Percentiles rank a stretch among this genome's conserved stretches.
These are phyloP conservation scores for Lasiodiplodia citricola DNA, from an alignment of 2,329 filamentous ascomycete genomes.

Conservation along the genomic window DNA sequence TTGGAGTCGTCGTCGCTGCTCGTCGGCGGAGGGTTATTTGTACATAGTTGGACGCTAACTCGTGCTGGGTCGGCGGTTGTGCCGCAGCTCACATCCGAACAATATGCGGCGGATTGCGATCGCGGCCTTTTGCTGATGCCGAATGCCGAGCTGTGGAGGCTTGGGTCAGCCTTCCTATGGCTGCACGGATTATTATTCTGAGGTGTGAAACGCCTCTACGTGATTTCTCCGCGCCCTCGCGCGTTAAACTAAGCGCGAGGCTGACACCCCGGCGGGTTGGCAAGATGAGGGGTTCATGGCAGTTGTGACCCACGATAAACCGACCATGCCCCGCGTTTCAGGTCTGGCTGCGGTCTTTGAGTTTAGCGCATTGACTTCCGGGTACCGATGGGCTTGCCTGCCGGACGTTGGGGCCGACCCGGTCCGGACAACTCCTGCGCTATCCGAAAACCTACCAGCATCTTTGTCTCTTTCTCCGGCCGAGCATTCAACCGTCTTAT, in stretches of 20 bases:
- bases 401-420: neutral
- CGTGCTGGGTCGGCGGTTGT: neutral
- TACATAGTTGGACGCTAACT: too few relatives aligned
- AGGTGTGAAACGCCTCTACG: too few relatives aligned
- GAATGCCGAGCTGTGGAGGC: constrained; percentile 7
- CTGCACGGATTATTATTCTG: neutral
- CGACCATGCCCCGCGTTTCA: neutral
- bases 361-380: too few relatives aligned
- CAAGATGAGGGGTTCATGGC: neutral
- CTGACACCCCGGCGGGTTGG: neutral
- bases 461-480: too few relatives aligned
- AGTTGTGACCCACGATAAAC: neutral
- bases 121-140: neutral
- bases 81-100: neutral
- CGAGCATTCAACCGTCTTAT: too few relatives aligned
- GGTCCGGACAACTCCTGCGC: neutral
- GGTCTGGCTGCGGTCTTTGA: neutral
- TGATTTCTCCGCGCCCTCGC: neutral
- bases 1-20: neutral
- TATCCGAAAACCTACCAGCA: neutral
- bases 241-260: neutral
- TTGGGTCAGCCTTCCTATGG: neutral
- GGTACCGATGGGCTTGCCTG: too few relatives aligned
- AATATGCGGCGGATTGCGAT: neutral
- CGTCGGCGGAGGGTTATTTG: neutral